Base-by-base conservation (phyloP, 495 filamentous ascomycete genomes). In the Aspergillus avenaceus region DNA sequence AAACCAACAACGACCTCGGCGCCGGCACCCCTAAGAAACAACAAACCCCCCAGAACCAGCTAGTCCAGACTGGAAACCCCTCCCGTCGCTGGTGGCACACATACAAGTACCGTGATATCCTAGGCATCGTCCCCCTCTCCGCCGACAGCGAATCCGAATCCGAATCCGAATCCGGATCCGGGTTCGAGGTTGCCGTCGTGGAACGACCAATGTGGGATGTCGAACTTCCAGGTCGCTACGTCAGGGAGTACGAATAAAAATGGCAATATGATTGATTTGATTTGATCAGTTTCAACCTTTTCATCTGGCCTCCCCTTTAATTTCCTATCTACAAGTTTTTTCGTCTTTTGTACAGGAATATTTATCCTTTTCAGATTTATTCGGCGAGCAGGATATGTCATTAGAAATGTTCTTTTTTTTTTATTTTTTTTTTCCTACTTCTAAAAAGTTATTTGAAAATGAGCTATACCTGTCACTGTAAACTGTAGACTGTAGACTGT, bases 131-230 rank as follows among this genome's bases (percentile, higher is more conserved):
- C 12, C 83, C 86, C 14, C 68, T 98, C 21, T 53, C 61, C 24
- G 54, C 63, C 12, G 48, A 60, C 22, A 56, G 58, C 16, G 44
- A 61, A 5, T 47, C 59, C 6, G 60, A 71, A 21, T n/a, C n/a
- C n/a, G 64, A 65, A 14, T 54, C 28, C 28, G 45, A 45, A 41
- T 23, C 45, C 8, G 43, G 55, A 4, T 12, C 32, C 7, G 64
- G 70, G 5, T 67, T 91, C 7, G 92, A 97, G 64, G 87, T 96
- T 13, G 91, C 85, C 0, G 65, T 97, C 40, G 80, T 97, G 2
- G 93, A 98, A 74, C 73, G 93, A 59, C 93, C 93, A 16, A 70
- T 82, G 57, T 92, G 86, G 80, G 90, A 95, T 63, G 72, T 90
- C 41, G 88, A 92, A 49, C 64, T 96, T 61, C 84, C 88, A 4